Evolutionary conservation across 1,139 yeast species (phyloP).

Genomic region (Protomyces macrosporus): DNA sequence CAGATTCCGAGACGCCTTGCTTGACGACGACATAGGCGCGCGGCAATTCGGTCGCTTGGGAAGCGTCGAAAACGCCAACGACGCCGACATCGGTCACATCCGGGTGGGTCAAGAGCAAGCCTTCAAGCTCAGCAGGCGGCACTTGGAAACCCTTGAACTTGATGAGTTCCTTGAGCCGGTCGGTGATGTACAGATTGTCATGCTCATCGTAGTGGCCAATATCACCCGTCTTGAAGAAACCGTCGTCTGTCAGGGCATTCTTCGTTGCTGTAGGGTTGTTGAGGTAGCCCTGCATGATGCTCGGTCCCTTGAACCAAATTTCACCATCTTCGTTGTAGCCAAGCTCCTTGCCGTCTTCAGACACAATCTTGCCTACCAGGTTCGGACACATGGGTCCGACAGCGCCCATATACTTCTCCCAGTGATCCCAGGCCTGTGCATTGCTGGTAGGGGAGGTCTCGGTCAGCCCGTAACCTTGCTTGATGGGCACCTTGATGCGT

Average conservation of each 20-base stretch:
- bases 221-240: slow-evolving; percentile 62
- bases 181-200: slow-evolving; percentile 54
- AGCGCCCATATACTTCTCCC: slow-evolving; percentile 54
- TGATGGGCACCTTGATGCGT: slow-evolving; percentile 18
- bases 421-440: slow-evolving; percentile 56
- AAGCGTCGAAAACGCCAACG: slow-evolving; percentile 37
- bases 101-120: slow-evolving; percentile 49
- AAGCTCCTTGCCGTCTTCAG: slow-evolving; percentile 86
- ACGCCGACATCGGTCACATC: slow-evolving; percentile 40
- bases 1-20: slow-evolving; percentile 29
- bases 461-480: slow-evolving; percentile 67
- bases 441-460: slow-evolving; percentile 89
- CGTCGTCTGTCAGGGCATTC: slow-evolving; percentile 44
- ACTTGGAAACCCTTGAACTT: slow-evolving; percentile 69
- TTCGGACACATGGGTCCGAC: slow-evolving; percentile 80
- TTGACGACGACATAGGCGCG: slow-evolving; percentile 40
- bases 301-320: slow-evolving; percentile 66
- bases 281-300: slow-evolving; percentile 59
- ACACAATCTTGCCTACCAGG: slow-evolving; percentile 77
- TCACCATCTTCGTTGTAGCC: slow-evolving; percentile 82
- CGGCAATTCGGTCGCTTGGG: slow-evolving; percentile 41
- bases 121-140: slow-evolving; percentile 75
- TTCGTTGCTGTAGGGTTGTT: slow-evolving; percentile 39
- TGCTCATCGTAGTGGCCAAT: slow-evolving; percentile 49
- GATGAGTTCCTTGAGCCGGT: slow-evolving; percentile 65